Base-by-base conservation (phyloP, 2,329 filamentous ascomycete species). In the Talaromyces marneffei region DNA sequence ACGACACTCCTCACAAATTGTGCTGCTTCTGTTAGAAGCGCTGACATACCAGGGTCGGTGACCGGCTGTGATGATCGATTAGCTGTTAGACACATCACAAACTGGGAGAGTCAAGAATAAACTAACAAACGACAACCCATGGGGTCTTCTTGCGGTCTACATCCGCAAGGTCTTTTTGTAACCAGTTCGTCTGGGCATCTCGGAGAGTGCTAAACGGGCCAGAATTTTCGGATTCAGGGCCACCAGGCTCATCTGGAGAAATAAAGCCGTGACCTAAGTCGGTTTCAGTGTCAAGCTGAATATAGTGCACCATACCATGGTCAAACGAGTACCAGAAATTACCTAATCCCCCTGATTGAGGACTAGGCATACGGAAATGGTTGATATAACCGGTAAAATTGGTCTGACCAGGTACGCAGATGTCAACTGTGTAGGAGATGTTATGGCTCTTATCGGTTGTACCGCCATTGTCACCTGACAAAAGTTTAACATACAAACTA, bases 1-100 rank as follows among this genome's bases (percentile, higher is more conserved):
- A 62, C 78, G 76, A 71, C 80, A 83, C 1, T 77, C 67, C 29
- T 16, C 57, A 71, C 80, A 83, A 16, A 62, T 39, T 6, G 18
- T 61, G 42, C 53, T 39, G 31, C 54, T 63, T 4, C 10, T 46
- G 35, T 64, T 60, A 12, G 33, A 12, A 4, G 57, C 44, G 29
- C 62, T 61, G 8, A 56, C 31, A 23, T 64, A 64, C 68, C 68
- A 70, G 2, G 68, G 68, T n/a, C 68, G 61, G 61, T 70, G 68
- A 9, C 59, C 60, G 62, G 66, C 68, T 20, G 42, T 12, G n/a
- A 6, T 2, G 3, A 56, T 14, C 14, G 8, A 27, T 20, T 33
- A 57, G 25, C 16, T 25, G 54, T 25, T 16, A 16, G 16, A 9
- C 5, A 42, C 10, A 40, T 23, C 14, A 59, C 18, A 27, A 7